Percentiles rank a stretch among this genome's conserved stretches.
Conservation (phyloP, 2,329 filamentous ascomycete genomes). For the Exophiala xenobiotica region DNA sequence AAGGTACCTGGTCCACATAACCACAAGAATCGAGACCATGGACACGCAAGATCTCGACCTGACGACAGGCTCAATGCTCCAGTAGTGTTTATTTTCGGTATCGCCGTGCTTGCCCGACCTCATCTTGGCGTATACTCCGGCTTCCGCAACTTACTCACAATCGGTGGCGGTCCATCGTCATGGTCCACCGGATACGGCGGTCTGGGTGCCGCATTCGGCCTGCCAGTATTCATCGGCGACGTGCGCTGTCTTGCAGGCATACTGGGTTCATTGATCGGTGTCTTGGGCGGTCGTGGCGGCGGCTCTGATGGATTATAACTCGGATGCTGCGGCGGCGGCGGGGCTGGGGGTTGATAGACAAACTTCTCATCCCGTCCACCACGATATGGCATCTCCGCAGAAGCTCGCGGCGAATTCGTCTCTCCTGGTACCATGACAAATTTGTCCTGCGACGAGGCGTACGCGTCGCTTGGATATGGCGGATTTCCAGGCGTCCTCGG, state of each 20-base stretch:
- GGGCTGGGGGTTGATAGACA: conserved; percentile 31
- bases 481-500: conserved; percentile 38
- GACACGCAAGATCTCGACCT: no score
- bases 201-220: conserved; percentile 31
- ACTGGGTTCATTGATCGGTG: conserved; percentile 54
- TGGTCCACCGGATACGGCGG: conserved; percentile 74
- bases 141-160: conserved; percentile 82
- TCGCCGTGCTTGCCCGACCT: no score
- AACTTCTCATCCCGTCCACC: conserved; percentile 41
- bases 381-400: conserved; percentile 34
- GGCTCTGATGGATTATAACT: conserved; percentile 42
- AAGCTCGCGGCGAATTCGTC: conserved; percentile 41
- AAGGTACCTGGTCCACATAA: no score
- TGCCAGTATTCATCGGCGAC: conserved; percentile 33
- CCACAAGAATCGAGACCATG: no score
- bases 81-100: no score
- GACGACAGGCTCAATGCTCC: no score
- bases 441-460: conserved; percentile 63
- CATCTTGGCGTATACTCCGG: conserved; percentile 59
- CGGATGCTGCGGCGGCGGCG: conserved; percentile 31
- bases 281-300: conserved; percentile 75
- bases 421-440: conserved; percentile 64
- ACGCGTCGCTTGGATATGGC: conserved; percentile 25
- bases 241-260: conserved; percentile 32
- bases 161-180: conserved; percentile 72